Evolutionary conservation across 2,329 filamentous ascomycete genomes (phyloP).

Genomic region (Emericellopsis atlantica): DNA sequence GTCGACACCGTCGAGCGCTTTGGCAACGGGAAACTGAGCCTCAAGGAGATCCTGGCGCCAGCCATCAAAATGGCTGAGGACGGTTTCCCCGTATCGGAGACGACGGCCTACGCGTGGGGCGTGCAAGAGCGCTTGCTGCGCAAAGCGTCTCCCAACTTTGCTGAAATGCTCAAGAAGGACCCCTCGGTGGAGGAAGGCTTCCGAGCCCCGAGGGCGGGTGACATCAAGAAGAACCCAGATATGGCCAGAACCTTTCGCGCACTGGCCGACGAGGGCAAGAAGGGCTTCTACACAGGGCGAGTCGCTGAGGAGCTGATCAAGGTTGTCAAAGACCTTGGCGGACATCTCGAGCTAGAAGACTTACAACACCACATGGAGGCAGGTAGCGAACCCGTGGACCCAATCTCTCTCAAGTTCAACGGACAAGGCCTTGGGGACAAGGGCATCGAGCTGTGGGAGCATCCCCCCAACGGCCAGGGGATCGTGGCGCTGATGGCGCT

Average conservation of each 20-base stretch:
- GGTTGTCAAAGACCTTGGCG: slow-evolving; percentile 64
- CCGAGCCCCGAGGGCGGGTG: slow-evolving; percentile 64
- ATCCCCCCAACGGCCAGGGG: slow-evolving; percentile 91
- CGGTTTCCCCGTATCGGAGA: slow-evolving; percentile 80
- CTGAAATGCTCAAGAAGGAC: slow-evolving; percentile 79
- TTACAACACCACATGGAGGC: slow-evolving; percentile 57
- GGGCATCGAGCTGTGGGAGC: slow-evolving; percentile 83
- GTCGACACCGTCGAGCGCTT: slow-evolving; percentile 79
- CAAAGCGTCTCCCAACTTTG: slow-evolving; percentile 69
- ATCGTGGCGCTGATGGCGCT: slow-evolving; percentile 91
- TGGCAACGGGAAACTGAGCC: slow-evolving; percentile 69
- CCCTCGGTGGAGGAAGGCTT: slow-evolving; percentile 53
- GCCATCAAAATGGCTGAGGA: slow-evolving; percentile 78
- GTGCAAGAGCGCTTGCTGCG: slow-evolving; percentile 50
- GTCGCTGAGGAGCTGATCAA: slow-evolving; percentile 73
- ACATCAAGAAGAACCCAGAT: slow-evolving; percentile 77
- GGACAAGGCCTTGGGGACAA: slow-evolving; percentile 38
- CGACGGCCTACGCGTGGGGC: slow-evolving; percentile 64
- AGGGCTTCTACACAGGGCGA: slow-evolving; percentile 79
- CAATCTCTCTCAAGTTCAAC: slow-evolving; percentile 70
- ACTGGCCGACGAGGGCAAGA: slow-evolving; percentile 69
- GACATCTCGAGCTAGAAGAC: slow-evolving; percentile 68
- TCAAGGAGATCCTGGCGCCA: slow-evolving; percentile 69
- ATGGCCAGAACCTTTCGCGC: slow-evolving; percentile 72
- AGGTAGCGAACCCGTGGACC: slow-evolving; percentile 67